Evolutionary conservation across 495 filamentous ascomycete species (phyloP), one percentile per base, ranked within the genome.

Genomic region (Lichenothelia convexa): DNA sequence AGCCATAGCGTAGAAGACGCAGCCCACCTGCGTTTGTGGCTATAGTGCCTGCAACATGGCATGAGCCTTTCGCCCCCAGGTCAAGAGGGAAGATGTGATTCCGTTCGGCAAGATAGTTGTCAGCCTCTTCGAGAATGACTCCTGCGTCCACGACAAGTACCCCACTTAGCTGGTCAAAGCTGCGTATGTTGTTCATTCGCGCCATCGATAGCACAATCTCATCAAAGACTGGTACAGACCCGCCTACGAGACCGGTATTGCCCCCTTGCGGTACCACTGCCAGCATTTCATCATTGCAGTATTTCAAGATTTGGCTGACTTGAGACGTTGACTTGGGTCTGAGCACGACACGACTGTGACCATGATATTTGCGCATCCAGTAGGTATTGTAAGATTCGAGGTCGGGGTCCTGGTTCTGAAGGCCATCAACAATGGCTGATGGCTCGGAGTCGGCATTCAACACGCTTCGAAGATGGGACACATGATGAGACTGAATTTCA

Each of bases 291-390:
- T 86, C 73, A 57, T 94, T 93, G 62, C 89, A 95, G 67, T 94
- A 91, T 54, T 75, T 73, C 45, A 97, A 53, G 27, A 94, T 74
- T 56, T 80, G 63, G 66, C 80, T 85, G 50, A 93, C 75, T 57
- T 97, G 78, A 40, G 81, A 71, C 2, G 82, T 83, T 8, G 67
- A 71, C 23, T 63, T 62, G 6, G 89, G 89, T 58, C 87, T 93
- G 32, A 97, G 61, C 5, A 94, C 83, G 7, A 97, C 62, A 38
- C 72, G 68, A 35, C 80, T 73, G 52, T 93, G 86, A 24, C 89
- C 89, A 24, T 82, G 75, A 62, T 94, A 97, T 57, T 97, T 97
- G 54, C 80, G 73, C 91, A 95, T 95, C 89, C 89, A 97, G 61
- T 97, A 91, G 45, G 69, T 72, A 61, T 97, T 97, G 69, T 82